phyloP scores from a whole-genome alignment of 139 green algal species.

The Chlorokybus atmophyticus region DNA sequence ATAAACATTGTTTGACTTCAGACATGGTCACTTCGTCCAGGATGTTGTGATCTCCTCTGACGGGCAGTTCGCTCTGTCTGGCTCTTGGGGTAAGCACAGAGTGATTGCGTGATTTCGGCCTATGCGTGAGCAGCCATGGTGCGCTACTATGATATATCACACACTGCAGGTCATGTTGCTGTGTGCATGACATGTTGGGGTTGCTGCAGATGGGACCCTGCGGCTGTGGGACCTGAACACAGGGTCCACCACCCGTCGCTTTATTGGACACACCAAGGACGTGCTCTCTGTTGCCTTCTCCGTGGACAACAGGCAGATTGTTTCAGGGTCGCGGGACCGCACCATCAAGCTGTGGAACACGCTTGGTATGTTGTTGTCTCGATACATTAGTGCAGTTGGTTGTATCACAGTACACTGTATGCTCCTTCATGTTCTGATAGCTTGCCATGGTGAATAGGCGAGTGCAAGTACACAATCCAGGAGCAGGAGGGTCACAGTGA shows the following conservation, averaged over 20 bases:
- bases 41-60: slow-evolving; percentile 98
- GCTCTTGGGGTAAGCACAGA: slow-evolving; percentile 73
- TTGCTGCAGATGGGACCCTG: slow-evolving; percentile 76
- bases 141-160: too few relatives aligned
- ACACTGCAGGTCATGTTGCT: too few relatives aligned
- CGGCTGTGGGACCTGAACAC: slow-evolving; percentile 98
- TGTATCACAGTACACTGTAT: too few relatives aligned
- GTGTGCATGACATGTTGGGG: too few relatives aligned
- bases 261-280: slow-evolving; percentile 97
- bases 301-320: slow-evolving; percentile 99
- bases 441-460: too few relatives aligned
- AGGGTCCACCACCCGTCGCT: slow-evolving; percentile 89
- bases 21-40: slow-evolving; percentile 88
- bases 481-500: slow-evolving; percentile 88
- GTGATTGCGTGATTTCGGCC: too few relatives aligned
- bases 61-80: slow-evolving; percentile 94
- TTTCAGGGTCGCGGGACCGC: slow-evolving; percentile 70
- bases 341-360: slow-evolving; percentile 34
- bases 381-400: too few relatives aligned
- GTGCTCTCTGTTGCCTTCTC: slow-evolving; percentile 97
- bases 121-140: too few relatives aligned
- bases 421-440: too few relatives aligned
- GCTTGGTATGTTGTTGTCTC: too few relatives aligned
- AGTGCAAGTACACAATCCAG: slow-evolving; percentile 99
- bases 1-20: background rate